These are phyloP conservation scores for Fusarium nelsonii DNA, from an alignment of 2,329 filamentous ascomycete species.

Conservation along the genomic window DNA sequence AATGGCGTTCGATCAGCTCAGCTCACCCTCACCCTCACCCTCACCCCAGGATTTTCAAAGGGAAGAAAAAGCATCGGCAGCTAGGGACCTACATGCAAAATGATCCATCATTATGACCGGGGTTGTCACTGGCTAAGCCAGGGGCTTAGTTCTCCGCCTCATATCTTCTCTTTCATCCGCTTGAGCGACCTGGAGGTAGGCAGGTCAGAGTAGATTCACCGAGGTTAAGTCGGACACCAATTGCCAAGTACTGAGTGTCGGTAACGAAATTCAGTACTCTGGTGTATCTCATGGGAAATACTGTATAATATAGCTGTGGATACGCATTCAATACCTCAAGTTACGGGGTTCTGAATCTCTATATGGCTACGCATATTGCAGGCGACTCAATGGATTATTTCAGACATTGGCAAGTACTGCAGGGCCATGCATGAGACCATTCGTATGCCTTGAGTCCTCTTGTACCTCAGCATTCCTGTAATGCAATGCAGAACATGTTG, in stretches of 20 bases:
- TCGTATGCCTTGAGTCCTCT: conserved; percentile 13
- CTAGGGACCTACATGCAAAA: conserved; percentile 33
- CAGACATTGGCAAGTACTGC: conserved; percentile 9
- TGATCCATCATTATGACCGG: conserved; percentile 27
- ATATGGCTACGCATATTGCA: conserved; percentile 14
- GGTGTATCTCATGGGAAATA: too few relatives aligned
- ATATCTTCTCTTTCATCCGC: conserved; percentile 21
- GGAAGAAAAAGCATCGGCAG: conserved; percentile 24
- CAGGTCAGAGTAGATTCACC: conserved; percentile 40
- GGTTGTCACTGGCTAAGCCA: conserved; percentile 20
- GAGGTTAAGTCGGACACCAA: conserved; percentile 40
- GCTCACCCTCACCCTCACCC: conserved; percentile 24
- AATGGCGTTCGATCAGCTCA: conserved; percentile 35
- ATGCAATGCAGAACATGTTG: not conserved
- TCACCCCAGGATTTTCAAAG: conserved; percentile 38
- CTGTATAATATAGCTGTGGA: not conserved
- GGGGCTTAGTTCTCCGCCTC: conserved; percentile 28
- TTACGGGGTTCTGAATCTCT: conserved; percentile 11
- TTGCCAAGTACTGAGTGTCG: not conserved
- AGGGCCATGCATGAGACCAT: conserved; percentile 41
- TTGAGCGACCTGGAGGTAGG: conserved; percentile 17
- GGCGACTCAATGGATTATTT: conserved; percentile 30
- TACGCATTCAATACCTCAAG: conserved; percentile 1
- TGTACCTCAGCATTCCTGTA: conserved; percentile 9
- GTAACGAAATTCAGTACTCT: too few relatives aligned